Base-by-base conservation (phyloP, 129 eudicot genomes). In the Mikania micrantha region DNA sequence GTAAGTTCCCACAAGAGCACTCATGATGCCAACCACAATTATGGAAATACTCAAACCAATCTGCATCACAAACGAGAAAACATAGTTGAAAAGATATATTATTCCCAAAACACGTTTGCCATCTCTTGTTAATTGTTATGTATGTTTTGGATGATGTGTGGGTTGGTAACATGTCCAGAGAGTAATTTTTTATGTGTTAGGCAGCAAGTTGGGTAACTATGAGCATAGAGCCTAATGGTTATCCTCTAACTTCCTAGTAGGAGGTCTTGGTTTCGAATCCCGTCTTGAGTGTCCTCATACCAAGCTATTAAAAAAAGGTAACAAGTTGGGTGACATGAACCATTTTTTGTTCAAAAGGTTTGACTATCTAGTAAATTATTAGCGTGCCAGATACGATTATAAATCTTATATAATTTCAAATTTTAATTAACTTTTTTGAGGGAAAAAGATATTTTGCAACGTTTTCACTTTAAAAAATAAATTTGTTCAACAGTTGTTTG, bases 1-100 rank as follows among this genome's bases (percentile, higher is more conserved):
- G 75, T 77, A 88, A 8, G 95, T 84, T 48, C 98, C 98, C 25
- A 92, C 64, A 3, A 72, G 66, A 57, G 80, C 98, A 40, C 87
- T 60, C 31, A 76, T 29, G 48, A 77, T 21, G 41, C 98, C 98
- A 74, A 88, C 38, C 34, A 66, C 87, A 21, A 88, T 73, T 21
- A 84, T 81, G 4, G 74, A 62, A 38, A 45, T 50, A 76, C 98
- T 84, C 69, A 84, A 66, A 29, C 66, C 64, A 71, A 75, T 69
- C 95, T 91, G 84, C 11, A 57, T 10, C 39, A 17, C 12, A 24
- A 61, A 24, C 5, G 60, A 27, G 39, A 31, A 35, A 4, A 69
- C 10, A n/a, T 7, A 11, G 40, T 32, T 21, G n/a, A 22, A 8
- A 27, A 25, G 16, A 15, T 27, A 54, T 15, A 28, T 1, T 1